Evolutionary conservation across 176 grass and related monocot species (phyloP).

Genomic region (Bromus sterilis): DNA sequence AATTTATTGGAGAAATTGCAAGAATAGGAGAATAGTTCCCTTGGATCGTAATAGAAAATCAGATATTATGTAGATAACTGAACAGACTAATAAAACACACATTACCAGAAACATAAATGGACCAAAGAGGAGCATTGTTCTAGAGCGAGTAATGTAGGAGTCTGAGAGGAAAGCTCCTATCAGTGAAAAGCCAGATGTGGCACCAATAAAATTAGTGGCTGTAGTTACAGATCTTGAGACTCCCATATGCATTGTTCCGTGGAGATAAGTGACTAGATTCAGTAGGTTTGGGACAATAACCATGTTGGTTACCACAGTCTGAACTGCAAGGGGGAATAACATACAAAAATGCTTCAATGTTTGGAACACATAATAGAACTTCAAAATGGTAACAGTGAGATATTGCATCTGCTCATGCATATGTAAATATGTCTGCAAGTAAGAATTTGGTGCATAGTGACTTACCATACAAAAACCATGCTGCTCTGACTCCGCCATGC

Average conservation of each 20-base stretch:
- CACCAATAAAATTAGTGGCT: constrained; percentile 43
- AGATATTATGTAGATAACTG: background rate
- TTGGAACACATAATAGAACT: background rate
- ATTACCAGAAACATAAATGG: constrained; percentile 61
- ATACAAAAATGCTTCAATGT: background rate
- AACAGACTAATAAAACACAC: background rate
- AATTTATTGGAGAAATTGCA: too few relatives aligned
- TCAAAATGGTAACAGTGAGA: background rate
- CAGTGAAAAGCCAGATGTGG: constrained; percentile 38
- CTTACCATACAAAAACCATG: constrained; percentile 42
- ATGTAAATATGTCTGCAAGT: background rate
- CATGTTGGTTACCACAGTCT: constrained; percentile 16
- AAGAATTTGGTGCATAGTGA: background rate
- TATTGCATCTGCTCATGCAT: background rate
- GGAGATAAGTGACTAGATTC: constrained; percentile 54
- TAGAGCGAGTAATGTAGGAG: constrained; percentile 51
- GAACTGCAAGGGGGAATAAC: constrained; percentile 17
- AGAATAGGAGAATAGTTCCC: background rate
- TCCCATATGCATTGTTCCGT: constrained; percentile 54
- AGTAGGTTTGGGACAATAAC: constrained; percentile 31
- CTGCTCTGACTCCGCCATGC: constrained; percentile 53
- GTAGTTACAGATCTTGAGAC: constrained; percentile 42
- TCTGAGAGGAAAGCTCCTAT: constrained; percentile 62
- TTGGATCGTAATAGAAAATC: background rate
- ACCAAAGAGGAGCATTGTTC: constrained; percentile 52